Evolutionary conservation across 495 filamentous ascomycete species (phyloP).

Genomic region (Penicillium psychrofluorescens): DNA sequence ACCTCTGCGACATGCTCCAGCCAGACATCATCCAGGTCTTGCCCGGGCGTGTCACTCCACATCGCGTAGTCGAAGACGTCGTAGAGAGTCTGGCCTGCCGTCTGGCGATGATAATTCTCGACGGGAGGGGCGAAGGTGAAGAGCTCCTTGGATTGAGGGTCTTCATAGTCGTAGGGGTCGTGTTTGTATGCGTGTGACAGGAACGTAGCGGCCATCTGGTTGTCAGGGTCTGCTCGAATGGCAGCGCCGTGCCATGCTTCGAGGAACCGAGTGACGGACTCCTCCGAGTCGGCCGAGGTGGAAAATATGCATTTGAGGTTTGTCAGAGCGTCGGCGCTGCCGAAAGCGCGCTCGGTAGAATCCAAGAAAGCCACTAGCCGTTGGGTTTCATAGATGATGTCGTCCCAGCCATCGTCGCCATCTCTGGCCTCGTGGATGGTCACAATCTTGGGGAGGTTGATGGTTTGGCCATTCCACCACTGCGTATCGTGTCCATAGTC

Average conservation of each 20-base stretch:
- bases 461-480: slow-evolving; percentile 78
- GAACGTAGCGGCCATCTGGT: slow-evolving; percentile 31
- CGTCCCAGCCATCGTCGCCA: slow-evolving; percentile 33
- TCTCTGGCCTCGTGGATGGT: slow-evolving; percentile 36
- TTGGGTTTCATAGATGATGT: slow-evolving; percentile 50
- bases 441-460: slow-evolving; percentile 52
- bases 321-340: slow-evolving; percentile 56
- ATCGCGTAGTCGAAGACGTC: slow-evolving; percentile 63
- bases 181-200: slow-evolving; percentile 32
- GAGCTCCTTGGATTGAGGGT: slow-evolving; percentile 32
- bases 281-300: slow-evolving; percentile 24
- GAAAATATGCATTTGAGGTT: slow-evolving; percentile 33
- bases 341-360: slow-evolving; percentile 71
- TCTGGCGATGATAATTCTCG: slow-evolving; percentile 38
- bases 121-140: slow-evolving; percentile 31
- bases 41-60: slow-evolving; percentile 46
- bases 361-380: slow-evolving; percentile 86
- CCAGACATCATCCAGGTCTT: slow-evolving; percentile 47
- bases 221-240: slow-evolving; percentile 29
- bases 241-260: slow-evolving; percentile 39
- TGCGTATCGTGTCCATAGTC: slow-evolving; percentile 64
- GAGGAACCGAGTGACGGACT: slow-evolving; percentile 24
- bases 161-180: slow-evolving; percentile 20
- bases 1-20: slow-evolving; percentile 58
- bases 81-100: slow-evolving; percentile 61